Evolutionary conservation across 768 basidiomycete species (phyloP).

Genomic region (Phallus indusiatus): DNA sequence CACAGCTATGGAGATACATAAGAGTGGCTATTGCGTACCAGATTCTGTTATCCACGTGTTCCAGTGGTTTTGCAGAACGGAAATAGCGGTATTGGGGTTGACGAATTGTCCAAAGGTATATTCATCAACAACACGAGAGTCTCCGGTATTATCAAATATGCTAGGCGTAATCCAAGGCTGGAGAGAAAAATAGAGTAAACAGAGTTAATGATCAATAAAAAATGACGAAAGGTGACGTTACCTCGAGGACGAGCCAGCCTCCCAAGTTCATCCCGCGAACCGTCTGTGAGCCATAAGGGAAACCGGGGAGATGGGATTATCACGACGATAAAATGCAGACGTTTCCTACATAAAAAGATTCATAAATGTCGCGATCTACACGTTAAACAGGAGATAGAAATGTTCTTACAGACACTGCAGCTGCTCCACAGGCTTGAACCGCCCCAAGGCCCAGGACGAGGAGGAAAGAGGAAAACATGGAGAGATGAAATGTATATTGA

Average conservation of each 20-base stretch:
- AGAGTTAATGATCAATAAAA: not conserved
- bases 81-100: constrained; percentile 35
- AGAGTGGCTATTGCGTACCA: constrained; percentile 2
- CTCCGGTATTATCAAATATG: constrained; percentile 59
- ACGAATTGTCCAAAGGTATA: constrained; percentile 69
- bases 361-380: not conserved
- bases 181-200: not conserved
- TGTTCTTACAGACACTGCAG: not conserved
- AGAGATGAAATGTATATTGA: not conserved
- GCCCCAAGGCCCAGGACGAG: not conserved
- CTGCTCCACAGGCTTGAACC: not conserved
- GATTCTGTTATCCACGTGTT: constrained; percentile 68
- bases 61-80: constrained; percentile 60
- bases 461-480: not conserved
- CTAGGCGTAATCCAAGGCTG: constrained; percentile 74
- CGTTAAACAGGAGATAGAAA: not conserved
- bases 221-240: constrained; percentile 8
- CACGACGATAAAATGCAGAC: constrained; percentile 1
- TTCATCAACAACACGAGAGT: constrained; percentile 57
- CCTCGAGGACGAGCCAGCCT: constrained; percentile 50
- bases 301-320: constrained; percentile 37
- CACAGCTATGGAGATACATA: too few relatives aligned
- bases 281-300: constrained; percentile 64
- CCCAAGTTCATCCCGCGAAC: constrained; percentile 82
- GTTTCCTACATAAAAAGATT: not conserved